Conservation (phyloP, 352 stramenopile genomes). For the Phytophthora podocarpi region DNA sequence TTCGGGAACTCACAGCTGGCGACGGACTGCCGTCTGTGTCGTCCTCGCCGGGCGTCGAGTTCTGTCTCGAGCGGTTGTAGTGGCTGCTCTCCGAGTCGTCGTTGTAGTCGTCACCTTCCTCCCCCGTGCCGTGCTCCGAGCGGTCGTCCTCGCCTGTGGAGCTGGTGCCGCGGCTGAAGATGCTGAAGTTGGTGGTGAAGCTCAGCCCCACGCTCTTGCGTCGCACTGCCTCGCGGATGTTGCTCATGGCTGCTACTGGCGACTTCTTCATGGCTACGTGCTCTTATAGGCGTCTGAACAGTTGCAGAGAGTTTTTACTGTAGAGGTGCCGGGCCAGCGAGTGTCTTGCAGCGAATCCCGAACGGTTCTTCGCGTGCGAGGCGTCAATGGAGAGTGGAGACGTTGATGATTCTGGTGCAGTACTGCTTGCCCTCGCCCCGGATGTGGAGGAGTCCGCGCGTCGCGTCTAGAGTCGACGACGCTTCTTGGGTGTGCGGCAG, state of each 20-base stretch:
- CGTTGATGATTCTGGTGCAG: background rate
- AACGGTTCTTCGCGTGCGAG: background rate
- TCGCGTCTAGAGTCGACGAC: constrained; percentile 5
- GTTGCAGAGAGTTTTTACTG: constrained; percentile 9
- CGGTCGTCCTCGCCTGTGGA: constrained; percentile 49
- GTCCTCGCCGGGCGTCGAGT: constrained; percentile 43
- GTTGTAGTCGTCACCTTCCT: constrained; percentile 44
- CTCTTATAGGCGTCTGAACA: constrained; percentile 11
- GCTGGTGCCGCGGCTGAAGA: constrained; percentile 50
- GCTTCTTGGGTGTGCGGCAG: constrained; percentile 6
- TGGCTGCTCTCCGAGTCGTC: constrained; percentile 45
- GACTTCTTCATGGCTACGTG: constrained; percentile 49
- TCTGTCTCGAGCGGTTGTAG: constrained; percentile 43
- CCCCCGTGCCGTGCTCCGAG: constrained; percentile 34
- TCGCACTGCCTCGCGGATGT: constrained; percentile 65
- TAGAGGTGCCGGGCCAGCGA: background rate
- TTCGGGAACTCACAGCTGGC: constrained; percentile 34
- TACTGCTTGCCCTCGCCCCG: background rate
- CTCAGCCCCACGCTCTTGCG: constrained; percentile 70
- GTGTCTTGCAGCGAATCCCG: constrained; percentile 9
- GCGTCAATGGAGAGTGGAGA: background rate
- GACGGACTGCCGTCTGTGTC: constrained; percentile 44
- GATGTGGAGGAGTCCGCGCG: background rate
- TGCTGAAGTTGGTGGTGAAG: constrained; percentile 66
- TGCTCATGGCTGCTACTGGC: constrained; percentile 48